These are phyloP conservation scores for Candida sakaeoensis DNA, from an alignment of 805 yeast species.

Conservation along the genomic window DNA sequence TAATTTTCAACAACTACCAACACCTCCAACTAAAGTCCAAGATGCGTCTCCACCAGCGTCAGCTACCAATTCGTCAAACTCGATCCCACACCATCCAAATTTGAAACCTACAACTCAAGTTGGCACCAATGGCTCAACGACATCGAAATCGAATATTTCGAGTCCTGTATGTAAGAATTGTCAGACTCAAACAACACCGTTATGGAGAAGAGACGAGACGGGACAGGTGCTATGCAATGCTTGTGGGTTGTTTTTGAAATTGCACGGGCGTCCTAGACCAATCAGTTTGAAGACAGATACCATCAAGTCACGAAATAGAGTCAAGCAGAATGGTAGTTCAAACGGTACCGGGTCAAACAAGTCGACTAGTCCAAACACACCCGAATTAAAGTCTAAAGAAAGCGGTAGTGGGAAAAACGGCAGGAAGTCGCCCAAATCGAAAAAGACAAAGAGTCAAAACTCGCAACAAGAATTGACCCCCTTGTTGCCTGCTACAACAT, in stretches of 20 bases:
- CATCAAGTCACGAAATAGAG: conserved; percentile 85
- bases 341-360: conserved; percentile 25
- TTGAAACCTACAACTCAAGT: conserved; percentile 59
- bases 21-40: conserved; percentile 8
- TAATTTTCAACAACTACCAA: conserved; percentile 6
- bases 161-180: conserved; percentile 85
- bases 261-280: conserved; percentile 92
- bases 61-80: not conserved
- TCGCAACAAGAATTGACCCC: conserved; percentile 24
- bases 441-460: conserved; percentile 12
- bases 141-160: conserved; percentile 59
- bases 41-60: conserved; percentile 3
- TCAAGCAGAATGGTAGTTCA: conserved; percentile 43
- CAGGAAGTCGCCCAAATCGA: conserved; percentile 22
- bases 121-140: conserved; percentile 55
- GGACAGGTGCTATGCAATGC: conserved; percentile 83
- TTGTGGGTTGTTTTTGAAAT: conserved; percentile 82
- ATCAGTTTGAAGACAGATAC: conserved; percentile 88
- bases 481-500: conserved; percentile 22
- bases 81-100: conserved; percentile 51
- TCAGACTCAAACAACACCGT: conserved; percentile 87
- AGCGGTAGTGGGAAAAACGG: conserved; percentile 13
- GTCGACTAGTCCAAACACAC: conserved; percentile 49
- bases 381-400: conserved; percentile 53
- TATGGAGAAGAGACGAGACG: conserved; percentile 92